Base-by-base conservation (phyloP, 2,329 filamentous ascomycete species). In the Coniella vitis region DNA sequence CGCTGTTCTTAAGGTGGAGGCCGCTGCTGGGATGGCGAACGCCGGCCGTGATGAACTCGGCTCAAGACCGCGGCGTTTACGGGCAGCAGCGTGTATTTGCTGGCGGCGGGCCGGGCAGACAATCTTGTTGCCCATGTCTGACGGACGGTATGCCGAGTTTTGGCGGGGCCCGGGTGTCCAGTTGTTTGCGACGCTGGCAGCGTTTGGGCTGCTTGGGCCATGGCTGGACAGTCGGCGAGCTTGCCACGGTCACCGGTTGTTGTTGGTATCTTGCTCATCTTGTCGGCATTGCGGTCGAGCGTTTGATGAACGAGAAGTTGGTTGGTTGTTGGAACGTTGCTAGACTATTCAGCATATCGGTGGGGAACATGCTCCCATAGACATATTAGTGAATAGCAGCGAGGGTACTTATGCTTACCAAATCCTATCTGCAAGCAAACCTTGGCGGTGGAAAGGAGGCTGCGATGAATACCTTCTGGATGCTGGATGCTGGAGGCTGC, bases 121-220 rank as follows among this genome's bases (percentile, higher is more conserved):
- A 32, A 61, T 63, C 41, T 47, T 68, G 29, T 71, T 62, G 48
- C 69, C 69, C 7, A 64, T 62, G 14, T 63, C 67, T 4, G 63
- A 61, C 53, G 69, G 69, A 9, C 60, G 69, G 5, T 69, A 72
- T 35, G 67, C 67, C 1, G 69, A 72, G 56, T 70, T n/a, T 70
- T 50, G 69, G 69, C 9, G 64, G 67, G n/a, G 7, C 66, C 69
- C 0, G 68, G 61, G 5, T 71, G 70, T 52, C 69, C 70, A 54
- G 12, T 14, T 62, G 1, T 70, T 71, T 50, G 41, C 50, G 2
- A 53, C 39, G 2, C 58, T 66, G n/a, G 56, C 58, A 14, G 45
- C 14, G 55, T 8, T 53, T 56, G 20, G 58, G 50, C 31, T 61
- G 53, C 52, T 37, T 55, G 49, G 55, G 53, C 47, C 51, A 19